Conservation (phyloP, 176 grass and related monocot genomes). For the Pharus latifolius region DNA sequence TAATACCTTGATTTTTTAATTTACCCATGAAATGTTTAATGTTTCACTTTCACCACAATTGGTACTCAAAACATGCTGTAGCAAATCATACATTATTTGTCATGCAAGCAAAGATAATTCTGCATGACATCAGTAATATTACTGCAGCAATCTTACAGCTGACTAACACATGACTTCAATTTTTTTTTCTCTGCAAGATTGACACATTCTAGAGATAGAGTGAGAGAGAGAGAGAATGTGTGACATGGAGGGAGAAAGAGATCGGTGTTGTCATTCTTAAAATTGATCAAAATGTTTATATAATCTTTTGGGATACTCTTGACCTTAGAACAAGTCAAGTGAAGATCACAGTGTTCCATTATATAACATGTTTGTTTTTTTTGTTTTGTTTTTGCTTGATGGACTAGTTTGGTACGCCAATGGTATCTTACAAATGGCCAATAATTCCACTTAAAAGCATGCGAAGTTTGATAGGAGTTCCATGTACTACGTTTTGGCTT, state of each 20-base stretch:
- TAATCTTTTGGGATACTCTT: not conserved
- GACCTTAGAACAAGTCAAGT: not conserved
- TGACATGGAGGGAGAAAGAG: not conserved
- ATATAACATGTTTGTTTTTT: no score
- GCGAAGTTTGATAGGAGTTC: not conserved
- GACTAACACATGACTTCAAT: not conserved
- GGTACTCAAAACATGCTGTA: not conserved
- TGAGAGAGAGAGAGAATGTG: not conserved
- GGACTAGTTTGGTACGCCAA: not conserved
- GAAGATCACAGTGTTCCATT: no score
- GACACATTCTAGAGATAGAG: not conserved
- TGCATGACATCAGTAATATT: not conserved
- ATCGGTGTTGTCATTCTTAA: not conserved
- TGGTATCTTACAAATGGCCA: not conserved
- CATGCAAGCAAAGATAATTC: not conserved
- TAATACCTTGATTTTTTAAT: no score
- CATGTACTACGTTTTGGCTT: not conserved
- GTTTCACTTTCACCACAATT: no score
- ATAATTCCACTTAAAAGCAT: not conserved
- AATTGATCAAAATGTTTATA: no score
- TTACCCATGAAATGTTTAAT: no score
- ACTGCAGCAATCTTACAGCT: not conserved
- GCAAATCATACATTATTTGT: not conserved
- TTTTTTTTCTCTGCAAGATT: no score
- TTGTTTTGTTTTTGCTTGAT: not conserved